These are phyloP conservation scores for Ustilago shanxiensis DNA, from an alignment of 1,284 basidiomycete species.

Conservation along the genomic window DNA sequence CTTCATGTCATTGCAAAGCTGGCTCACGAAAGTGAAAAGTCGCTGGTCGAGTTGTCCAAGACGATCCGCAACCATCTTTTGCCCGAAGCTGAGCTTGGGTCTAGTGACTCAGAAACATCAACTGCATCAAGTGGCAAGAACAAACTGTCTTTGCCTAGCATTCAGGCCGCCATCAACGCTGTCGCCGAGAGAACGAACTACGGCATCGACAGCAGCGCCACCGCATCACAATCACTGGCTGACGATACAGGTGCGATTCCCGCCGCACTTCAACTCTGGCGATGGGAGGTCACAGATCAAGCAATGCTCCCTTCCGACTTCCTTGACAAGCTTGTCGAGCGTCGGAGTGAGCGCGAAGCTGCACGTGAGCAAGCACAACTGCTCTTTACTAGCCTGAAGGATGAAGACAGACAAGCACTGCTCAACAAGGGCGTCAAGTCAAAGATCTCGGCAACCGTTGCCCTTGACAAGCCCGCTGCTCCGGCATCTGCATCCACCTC, in stretches of 20 bases:
- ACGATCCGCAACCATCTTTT: constrained; percentile 48
- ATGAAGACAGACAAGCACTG: constrained; percentile 46
- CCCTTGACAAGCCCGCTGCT: constrained; percentile 4
- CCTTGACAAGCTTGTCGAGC: constrained; percentile 77
- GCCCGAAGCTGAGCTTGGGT: constrained; percentile 54
- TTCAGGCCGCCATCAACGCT: constrained; percentile 49
- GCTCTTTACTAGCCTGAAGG: constrained; percentile 42
- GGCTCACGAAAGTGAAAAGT: constrained; percentile 73
- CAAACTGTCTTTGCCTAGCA: constrained; percentile 43
- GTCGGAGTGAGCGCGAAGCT: constrained; percentile 78
- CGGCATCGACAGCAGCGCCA: constrained; percentile 43
- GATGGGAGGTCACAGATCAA: constrained; percentile 83
- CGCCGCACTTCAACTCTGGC: constrained; percentile 78
- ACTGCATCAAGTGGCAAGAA: constrained; percentile 15
- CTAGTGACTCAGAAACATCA: constrained; percentile 35
- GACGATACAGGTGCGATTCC: constrained; percentile 17
- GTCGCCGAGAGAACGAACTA: constrained; percentile 64
- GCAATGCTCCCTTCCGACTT: constrained; percentile 80
- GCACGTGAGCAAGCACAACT: constrained; percentile 70
- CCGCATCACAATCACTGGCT: constrained; percentile 12
- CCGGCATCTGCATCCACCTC: constrained; percentile 5
- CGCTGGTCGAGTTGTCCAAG: constrained; percentile 53
- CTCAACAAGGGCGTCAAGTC: constrained; percentile 43
- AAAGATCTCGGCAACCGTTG: constrained; percentile 39
- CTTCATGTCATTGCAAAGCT: constrained; percentile 82